Conservation (phyloP, 2,329 filamentous ascomycete species). For the Amphichorda felina region DNA sequence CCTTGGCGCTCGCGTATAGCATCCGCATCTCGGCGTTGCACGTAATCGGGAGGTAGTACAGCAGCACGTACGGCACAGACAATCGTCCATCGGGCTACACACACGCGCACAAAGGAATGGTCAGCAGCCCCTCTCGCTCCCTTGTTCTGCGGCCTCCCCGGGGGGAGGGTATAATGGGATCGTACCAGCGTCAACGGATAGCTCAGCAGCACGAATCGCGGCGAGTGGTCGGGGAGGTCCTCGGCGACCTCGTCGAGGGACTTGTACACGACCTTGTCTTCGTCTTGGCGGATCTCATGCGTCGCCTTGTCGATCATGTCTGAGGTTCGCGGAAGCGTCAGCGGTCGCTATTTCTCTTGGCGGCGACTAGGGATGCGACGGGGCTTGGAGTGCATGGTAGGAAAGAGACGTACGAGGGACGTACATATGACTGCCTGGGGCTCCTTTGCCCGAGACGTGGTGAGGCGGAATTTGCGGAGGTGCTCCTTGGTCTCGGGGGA, state of each 20-base stretch:
- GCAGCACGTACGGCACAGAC: constrained; percentile 83
- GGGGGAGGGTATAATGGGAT: constrained; percentile 10
- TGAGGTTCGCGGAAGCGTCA: constrained; percentile 26
- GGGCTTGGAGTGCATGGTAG: neutral
- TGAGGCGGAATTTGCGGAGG: constrained; percentile 86
- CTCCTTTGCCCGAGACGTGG: constrained; percentile 74
- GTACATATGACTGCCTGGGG: constrained; percentile 92
- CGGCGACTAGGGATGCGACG: too few relatives aligned
- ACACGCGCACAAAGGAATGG: neutral
- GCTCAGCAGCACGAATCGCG: constrained; percentile 80
- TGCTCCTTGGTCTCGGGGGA: constrained; percentile 80
- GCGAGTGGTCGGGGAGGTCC: constrained; percentile 84
- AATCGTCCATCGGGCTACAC: constrained; percentile 65
- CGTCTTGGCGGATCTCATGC: constrained; percentile 78
- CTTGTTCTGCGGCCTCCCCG: too few relatives aligned
- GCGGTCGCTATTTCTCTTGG: too few relatives aligned
- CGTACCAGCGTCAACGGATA: constrained; percentile 83
- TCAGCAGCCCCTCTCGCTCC: too few relatives aligned
- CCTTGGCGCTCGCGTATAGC: constrained; percentile 92
- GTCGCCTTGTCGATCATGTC: constrained; percentile 84
- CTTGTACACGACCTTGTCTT: constrained; percentile 66
- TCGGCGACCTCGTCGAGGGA: constrained; percentile 73
- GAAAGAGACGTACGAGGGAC: constrained; percentile 17
- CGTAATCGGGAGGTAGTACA: constrained; percentile 90
- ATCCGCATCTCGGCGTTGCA: constrained; percentile 81